Evolutionary conservation across 371 early-diverging fungal species (phyloP), one percentile per base, ranked within the genome.

Genomic region (Saksenaea oblongispora): DNA sequence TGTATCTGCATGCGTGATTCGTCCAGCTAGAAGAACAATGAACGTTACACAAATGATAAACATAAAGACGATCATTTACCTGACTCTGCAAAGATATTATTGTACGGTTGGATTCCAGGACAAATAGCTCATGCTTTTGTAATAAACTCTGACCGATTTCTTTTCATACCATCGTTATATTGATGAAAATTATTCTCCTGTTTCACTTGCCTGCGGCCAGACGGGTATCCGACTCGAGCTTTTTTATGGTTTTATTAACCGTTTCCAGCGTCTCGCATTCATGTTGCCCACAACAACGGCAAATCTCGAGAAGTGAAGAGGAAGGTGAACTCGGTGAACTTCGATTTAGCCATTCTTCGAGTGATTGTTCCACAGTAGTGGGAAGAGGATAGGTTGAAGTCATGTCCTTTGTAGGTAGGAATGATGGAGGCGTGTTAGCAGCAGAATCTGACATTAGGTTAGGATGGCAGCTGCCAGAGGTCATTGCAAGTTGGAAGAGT

Each of bases 91-190:
- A 75, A 60, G 14, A 61, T 28, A n/a, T 47, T 37, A 68, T 73
- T 14, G 66, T 36, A 35, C 73, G 64, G 26, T 62, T 71, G 10
- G 78, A 64, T 53, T 78, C 76, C 11, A 58, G 34, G 1, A 74
- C 70, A 58, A 61, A 70, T 13, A 66, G 54, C 53, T 81, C 81
- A 71, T 81, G 78, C 59, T 78, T 78, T 18, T 76, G 63, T 34
- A 81, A 59, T 28, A 81, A 58, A 54, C 76, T 72, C 58, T 81
- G 82, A 24, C 82, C 82, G 44, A 81, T 81, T 59, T 76, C 82
- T 36, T 51, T 60, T 61, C 17, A 42, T 8, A 41, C 22, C 36
- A 31, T 37, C 22, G 31, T 54, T 5, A 53, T 10, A 55, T 15
- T 15, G 14, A 31, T 18, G 17, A 41, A 17, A 0, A 14, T 13